Percentiles rank a stretch among this genome's conserved stretches.
These are phyloP conservation scores for Aquilaria agallochum DNA, from an alignment of 441 rosid species.

Conservation along the genomic window DNA sequence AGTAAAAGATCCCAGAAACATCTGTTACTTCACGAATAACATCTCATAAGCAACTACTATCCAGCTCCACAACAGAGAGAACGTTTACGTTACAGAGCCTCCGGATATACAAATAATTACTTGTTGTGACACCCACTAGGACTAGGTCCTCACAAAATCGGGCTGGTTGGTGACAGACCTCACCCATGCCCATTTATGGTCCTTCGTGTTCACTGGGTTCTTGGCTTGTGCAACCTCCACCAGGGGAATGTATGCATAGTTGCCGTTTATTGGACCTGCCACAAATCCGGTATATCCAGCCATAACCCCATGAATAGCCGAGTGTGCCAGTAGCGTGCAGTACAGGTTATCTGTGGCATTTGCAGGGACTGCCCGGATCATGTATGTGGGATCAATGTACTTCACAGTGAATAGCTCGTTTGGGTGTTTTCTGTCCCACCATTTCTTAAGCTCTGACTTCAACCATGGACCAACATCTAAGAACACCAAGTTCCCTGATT, in stretches of 20 bases:
- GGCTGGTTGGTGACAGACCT: constrained; percentile 85
- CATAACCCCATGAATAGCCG: constrained; percentile 88
- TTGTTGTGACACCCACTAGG: too few relatives aligned
- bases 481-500: constrained; percentile 77
- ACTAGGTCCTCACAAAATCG: constrained; percentile 37
- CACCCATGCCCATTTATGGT: constrained; percentile 92
- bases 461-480: constrained; percentile 86
- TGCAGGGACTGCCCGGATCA: constrained; percentile 90
- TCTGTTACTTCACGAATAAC: too few relatives aligned
- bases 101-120: too few relatives aligned
- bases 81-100: too few relatives aligned
- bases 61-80: too few relatives aligned
- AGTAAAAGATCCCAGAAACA: too few relatives aligned
- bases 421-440: constrained; percentile 76
- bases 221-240: constrained; percentile 60
- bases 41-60: too few relatives aligned
- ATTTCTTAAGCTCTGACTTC: constrained; percentile 60
- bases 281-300: constrained; percentile 89
- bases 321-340: constrained; percentile 84
- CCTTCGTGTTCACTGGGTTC: constrained; percentile 56
- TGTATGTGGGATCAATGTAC: constrained; percentile 89
- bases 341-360: constrained; percentile 75
- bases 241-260: constrained; percentile 74
- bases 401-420: constrained; percentile 68
- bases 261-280: constrained; percentile 77